Evolutionary conservation across 352 stramenopile species (phyloP).

Genomic region (Globisporangium camurandrum): DNA sequence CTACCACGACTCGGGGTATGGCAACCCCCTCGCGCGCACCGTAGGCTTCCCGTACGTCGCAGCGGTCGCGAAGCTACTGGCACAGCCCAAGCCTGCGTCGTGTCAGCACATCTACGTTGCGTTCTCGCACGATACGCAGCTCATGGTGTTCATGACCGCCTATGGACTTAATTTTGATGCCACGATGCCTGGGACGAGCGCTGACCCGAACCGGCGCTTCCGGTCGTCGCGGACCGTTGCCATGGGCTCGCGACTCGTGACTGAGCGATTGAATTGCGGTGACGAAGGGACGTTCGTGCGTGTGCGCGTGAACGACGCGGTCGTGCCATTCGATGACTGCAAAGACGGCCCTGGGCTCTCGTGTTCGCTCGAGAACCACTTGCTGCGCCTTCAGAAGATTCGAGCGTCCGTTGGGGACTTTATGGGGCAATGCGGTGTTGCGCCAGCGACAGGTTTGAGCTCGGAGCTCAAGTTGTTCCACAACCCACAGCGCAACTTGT

Average conservation of each 20-base stretch:
- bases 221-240: constrained; percentile 30
- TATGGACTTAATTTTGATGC: constrained; percentile 39
- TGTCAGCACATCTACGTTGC: constrained; percentile 48
- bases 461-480: constrained; percentile 39
- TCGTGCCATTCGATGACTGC: constrained; percentile 32
- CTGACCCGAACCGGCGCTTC: constrained; percentile 28
- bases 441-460: constrained; percentile 20
- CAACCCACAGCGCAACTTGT: constrained; percentile 35
- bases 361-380: constrained; percentile 32
- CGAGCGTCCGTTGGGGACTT: constrained; percentile 38
- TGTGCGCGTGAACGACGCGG: constrained; percentile 41
- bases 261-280: constrained; percentile 37
- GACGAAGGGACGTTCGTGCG: constrained; percentile 28
- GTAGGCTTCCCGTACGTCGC: constrained; percentile 34
- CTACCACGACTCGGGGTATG: constrained; percentile 45
- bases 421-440: constrained; percentile 24
- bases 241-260: constrained; percentile 40
- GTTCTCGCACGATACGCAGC: constrained; percentile 49
- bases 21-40: constrained; percentile 31
- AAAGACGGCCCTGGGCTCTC: constrained; percentile 38
- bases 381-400: constrained; percentile 26
- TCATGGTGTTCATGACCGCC: constrained; percentile 37
- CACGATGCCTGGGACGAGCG: constrained; percentile 24
- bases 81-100: constrained; percentile 29
- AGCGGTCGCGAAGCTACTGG: constrained; percentile 32